Base-by-base conservation (phyloP, 371 early-diverging fungal genomes). In the Mortierella sp. region DNA sequence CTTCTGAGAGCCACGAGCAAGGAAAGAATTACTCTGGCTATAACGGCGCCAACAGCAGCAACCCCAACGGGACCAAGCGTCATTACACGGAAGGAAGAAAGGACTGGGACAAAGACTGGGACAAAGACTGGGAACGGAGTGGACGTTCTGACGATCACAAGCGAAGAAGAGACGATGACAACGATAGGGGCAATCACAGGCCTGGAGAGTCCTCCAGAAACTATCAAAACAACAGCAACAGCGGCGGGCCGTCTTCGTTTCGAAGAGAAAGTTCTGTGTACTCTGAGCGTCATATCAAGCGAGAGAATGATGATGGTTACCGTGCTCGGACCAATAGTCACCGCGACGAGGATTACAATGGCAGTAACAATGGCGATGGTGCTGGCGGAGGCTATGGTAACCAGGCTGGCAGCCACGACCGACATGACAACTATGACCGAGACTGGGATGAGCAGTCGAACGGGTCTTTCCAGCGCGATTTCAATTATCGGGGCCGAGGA, bases 401-500 rank as follows among this genome's bases (percentile, higher is more conserved):
- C 50, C 50, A 50, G 13, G 13, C 50, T 50, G 59, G 70, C 51
- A 28, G 64, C n/a, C 72, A 72, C 21, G 59, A 76, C 48, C 71
- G 71, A 16, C 69, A 73, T 31, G n/a, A 34, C 43, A 40, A 44
- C 43, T 46, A 81, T 19, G 71, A 74, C 59, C 72, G 73, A 43
- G 69, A 59, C 26, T 79, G 67, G 67, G 67, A 72, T 11, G 51
- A 72, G 48, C 46, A 46, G 8, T 53, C 54, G 48, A 51, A 48
- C 50, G 53, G 53, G 10, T 28, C 28, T 10, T 72, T 50, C 54
- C 78, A 44, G 24, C 69, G 59, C 1, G 54, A 73, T 67, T 72
- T 57, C 24, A 28, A 72, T 19, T 40, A 69, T 53, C 73, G 72
- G 0, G 69, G 76, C 21, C 81, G 81, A 37, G 77, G 77, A 1